Base-by-base conservation (phyloP, 306 rosid genomes). In the Cicer arietinum region DNA sequence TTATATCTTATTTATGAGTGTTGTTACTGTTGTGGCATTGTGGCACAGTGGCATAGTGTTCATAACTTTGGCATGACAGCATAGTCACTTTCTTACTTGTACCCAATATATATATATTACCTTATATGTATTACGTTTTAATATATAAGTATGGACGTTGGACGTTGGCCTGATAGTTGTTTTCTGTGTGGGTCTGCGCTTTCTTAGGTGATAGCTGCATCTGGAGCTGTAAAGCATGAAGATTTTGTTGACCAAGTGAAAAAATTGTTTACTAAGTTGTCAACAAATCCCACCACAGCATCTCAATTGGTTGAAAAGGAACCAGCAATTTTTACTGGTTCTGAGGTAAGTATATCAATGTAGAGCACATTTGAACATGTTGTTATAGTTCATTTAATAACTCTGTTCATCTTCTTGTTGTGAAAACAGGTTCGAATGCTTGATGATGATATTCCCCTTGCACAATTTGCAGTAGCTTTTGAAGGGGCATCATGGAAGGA, bases 401-500 rank as follows among this genome's bases (percentile, higher is more conserved):
- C 12, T 11, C 30, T 47, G 77, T n/a, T 46, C 73, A 47, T 76
- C 20, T 40, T 6, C 39, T 77, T 71, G 51, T 65, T 16, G 50
- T 79, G 57, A 46, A 30, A 76, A 76, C 89, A 94, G 98, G 96
- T 94, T 77, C 88, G 99, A 73, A 92, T 94, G 76, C 81, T 94
- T 39, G 95, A 94, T 89, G 96, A 82, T 72, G 96, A 90, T 60
- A 71, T 94, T 81, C 96, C 97, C 42, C 75, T 89, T 65, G 97
- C 97, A 18, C 97, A 94, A 88, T 92, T 94, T 67, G 95, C 95
- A 2, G 86, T 95, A 75, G 99, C 99, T 83, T 95, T 92, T 71
- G 89, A 80, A 64, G 99, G 99, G 54, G 98, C 99, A 60, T 85
- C 96, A 22, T 92, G 99, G 99, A 92, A 92, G 50, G 99, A 95